Conservation (phyloP, 306 rosid species). For the Acacia acuminata region DNA sequence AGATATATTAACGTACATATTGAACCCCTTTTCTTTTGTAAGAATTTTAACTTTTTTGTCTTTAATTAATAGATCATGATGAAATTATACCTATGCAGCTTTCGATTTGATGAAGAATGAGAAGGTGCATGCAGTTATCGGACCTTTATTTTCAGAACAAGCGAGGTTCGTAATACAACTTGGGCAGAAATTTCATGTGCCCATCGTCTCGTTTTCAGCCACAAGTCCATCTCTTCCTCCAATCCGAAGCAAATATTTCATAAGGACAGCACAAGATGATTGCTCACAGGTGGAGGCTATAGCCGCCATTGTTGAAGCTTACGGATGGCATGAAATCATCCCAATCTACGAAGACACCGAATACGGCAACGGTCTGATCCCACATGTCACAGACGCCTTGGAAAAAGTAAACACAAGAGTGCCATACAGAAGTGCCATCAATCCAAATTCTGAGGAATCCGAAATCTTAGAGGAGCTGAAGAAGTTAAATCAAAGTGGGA, state of each 20-base stretch:
- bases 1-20: too few species aligned
- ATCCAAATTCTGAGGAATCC: not conserved
- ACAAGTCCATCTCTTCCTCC: slow-evolving; percentile 47
- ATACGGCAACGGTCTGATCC: slow-evolving; percentile 46
- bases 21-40: too few species aligned
- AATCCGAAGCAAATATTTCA: slow-evolving; percentile 28
- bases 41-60: too few species aligned
- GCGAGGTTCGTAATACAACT: slow-evolving; percentile 38
- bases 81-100: slow-evolving; percentile 7
- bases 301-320: slow-evolving; percentile 29
- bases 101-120: slow-evolving; percentile 31
- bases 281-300: slow-evolving; percentile 33
- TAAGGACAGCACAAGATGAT: slow-evolving; percentile 41
- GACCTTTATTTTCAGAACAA: slow-evolving; percentile 40
- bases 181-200: slow-evolving; percentile 29
- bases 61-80: not conserved
- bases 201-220: slow-evolving; percentile 40
- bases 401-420: slow-evolving; percentile 24
- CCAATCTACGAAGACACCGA: slow-evolving; percentile 42
- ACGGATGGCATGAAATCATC: slow-evolving; percentile 42
- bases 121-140: slow-evolving; percentile 40
- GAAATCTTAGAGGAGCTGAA: slow-evolving; percentile 27
- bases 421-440: slow-evolving; percentile 23
- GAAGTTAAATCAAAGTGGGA: not conserved
- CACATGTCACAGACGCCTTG: slow-evolving; percentile 35